Percentiles rank a stretch among this genome's conserved stretches.
Conservation (phyloP, 2,329 filamentous ascomycete species). For the Cercospora sp. region DNA sequence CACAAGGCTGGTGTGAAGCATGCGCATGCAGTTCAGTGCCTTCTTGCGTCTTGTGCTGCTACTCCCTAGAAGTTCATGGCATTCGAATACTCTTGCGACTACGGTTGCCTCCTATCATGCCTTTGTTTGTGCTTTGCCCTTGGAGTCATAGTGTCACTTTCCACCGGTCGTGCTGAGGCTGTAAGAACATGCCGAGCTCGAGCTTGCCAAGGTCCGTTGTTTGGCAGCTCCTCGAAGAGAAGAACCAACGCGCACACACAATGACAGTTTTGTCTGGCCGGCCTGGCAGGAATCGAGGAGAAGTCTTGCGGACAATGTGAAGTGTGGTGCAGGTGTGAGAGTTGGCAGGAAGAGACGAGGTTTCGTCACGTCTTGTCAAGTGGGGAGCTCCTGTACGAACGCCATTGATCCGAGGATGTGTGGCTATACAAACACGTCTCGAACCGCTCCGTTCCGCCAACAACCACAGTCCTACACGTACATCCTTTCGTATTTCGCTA, state of each 20-base stretch:
- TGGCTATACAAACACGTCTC: not conserved
- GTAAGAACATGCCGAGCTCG: not conserved
- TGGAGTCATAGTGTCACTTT: not conserved
- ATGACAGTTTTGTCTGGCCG: not conserved
- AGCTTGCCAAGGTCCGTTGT: not conserved
- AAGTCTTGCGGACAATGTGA: not conserved
- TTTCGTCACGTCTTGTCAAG: not conserved
- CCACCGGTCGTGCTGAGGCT: not conserved
- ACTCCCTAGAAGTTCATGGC: not conserved
- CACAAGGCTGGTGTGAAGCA: not conserved
- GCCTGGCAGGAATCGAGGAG: not conserved
- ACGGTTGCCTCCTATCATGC: not conserved
- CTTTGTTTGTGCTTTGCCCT: not conserved
- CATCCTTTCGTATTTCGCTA: not conserved
- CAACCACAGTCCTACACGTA: not conserved
- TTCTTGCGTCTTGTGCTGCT: not conserved
- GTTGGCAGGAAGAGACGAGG: not conserved
- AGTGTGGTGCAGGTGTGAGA: not conserved
- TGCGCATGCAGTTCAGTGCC: not conserved
- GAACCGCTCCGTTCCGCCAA: constrained; percentile 1
- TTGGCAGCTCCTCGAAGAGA: not conserved
- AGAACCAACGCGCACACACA: not conserved
- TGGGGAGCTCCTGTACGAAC: not conserved
- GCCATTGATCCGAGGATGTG: constrained; percentile 6
- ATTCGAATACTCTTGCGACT: not conserved